A percentile compares a stretch with the other conserved stretches of the same genome.
Evolutionary conservation across 495 filamentous ascomycete genomes (phyloP).

Genomic region (Neurospora tetrasperma): DNA sequence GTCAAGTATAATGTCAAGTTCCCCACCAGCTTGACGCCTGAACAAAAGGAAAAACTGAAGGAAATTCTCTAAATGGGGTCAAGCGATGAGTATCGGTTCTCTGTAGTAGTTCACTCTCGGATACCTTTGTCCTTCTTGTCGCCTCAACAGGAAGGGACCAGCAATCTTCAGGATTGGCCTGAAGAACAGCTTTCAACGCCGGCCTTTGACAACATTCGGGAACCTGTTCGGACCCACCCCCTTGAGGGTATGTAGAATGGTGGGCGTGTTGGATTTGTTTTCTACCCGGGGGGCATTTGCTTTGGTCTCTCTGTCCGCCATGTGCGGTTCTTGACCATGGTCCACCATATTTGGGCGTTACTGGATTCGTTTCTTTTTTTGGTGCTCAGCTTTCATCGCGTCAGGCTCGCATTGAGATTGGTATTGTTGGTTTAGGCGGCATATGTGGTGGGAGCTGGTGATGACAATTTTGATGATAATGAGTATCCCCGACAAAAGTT

Average conservation of each 20-base stretch:
- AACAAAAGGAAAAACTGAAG: conserved; percentile 68
- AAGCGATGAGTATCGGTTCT: not conserved
- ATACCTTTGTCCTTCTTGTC: not conserved
- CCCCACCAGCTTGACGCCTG: conserved; percentile 59
- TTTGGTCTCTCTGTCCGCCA: not conserved
- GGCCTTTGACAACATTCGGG: not conserved
- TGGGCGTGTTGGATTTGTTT: not conserved
- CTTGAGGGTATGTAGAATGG: not conserved
- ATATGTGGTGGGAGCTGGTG: not conserved
- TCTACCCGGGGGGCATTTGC: not conserved
- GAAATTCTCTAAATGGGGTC: conserved; percentile 50
- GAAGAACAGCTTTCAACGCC: not conserved
- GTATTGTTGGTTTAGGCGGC: not conserved
- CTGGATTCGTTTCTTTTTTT: not conserved
- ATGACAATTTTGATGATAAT: not conserved
- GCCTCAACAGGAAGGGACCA: not conserved
- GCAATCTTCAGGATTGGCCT: not conserved
- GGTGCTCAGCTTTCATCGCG: not conserved
- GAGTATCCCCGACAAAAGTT: not conserved
- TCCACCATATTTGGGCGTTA: not conserved
- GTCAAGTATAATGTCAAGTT: conserved; percentile 89
- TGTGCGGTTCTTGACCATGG: not conserved
- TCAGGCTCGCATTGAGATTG: not conserved
- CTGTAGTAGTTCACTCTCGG: not conserved
- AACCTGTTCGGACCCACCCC: not conserved